Evolutionary conservation across 1,139 yeast species (phyloP), one percentile per base, ranked within the genome.

Genomic region (Pneumocystis carinii): DNA sequence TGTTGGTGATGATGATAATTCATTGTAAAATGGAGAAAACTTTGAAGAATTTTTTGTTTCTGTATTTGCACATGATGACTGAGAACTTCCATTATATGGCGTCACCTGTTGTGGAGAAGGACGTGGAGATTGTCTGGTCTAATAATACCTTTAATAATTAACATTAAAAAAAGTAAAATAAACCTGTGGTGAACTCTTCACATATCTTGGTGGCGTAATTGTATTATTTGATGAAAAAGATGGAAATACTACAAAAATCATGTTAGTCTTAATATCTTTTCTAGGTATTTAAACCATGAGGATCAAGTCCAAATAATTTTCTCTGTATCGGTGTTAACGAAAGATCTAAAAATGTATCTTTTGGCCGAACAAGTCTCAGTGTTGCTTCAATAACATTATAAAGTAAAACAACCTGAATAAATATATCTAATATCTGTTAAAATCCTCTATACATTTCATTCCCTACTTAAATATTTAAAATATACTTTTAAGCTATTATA

Each of bases 281-380:
- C 29, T 6, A 19, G 2, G 14, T 27, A 19, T 8, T 19, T 24
- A 2, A 19, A 57, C 59, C 59, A 39, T 37, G 24, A 12, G 59
- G 59, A 57, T 57, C 59, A 57, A 57, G 59, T 19, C 59, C 59
- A 19, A 57, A 39, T 37, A 57, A 39, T 19, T 37, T 57, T 6
- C 59, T 37, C 29, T 57, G 59, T 39, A 39, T n/a, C 2, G 59
- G 59, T 29, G 59, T 57, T 57, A 57, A 57, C 29, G 59, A 37
- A 37, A 57, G 59, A 12, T 57, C 59, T 29, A 39, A 37, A 57
- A 57, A 57, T 12, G 41, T 57, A 29, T 57, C 59, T 29, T 39
- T 37, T 19, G 59, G 59, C 29, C 59, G 29, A 57, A 37, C 24
- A 57, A 57, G 27, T 19, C 59, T 37, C 6, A 37, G 4, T 10